phyloP scores from a whole-genome alignment of 2,329 filamentous ascomycete species.

The Tricladium varicosporioides region DNA sequence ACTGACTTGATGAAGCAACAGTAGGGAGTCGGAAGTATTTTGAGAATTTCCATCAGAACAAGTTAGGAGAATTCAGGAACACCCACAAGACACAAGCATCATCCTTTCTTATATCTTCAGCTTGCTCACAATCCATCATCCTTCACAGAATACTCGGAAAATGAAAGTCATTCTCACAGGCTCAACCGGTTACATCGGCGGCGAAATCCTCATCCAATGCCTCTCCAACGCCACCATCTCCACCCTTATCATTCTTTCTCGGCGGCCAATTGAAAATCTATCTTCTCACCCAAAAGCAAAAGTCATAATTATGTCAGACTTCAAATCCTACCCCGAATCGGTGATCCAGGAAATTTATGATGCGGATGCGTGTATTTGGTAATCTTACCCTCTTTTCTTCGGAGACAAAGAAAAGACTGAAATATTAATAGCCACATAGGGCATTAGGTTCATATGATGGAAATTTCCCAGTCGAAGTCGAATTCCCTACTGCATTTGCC shows the following conservation, averaged over 20 bases:
- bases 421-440: constrained; percentile 32
- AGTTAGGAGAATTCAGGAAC: no score
- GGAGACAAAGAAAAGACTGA: no score
- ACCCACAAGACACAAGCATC: no score
- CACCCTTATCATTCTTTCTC: constrained; percentile 49
- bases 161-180: constrained; percentile 63
- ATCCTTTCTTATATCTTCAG: no score
- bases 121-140: no score
- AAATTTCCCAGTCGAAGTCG: constrained; percentile 11
- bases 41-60: no score
- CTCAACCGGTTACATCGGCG: constrained; percentile 56
- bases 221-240: constrained; percentile 49
- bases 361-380: constrained; percentile 24
- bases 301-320: constrained; percentile 24
- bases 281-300: constrained; percentile 47
- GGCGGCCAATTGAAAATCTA: constrained; percentile 44
- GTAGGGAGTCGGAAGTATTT: no score
- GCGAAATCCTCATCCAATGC: constrained; percentile 50
- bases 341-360: constrained; percentile 26
- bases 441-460: constrained; percentile 16
- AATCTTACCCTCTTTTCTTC: constrained; percentile 30
- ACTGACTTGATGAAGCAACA: no score
- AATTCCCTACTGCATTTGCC: constrained; percentile 19
- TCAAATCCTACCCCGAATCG: constrained; percentile 12
- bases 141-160: not conserved